phyloP scores from a whole-genome alignment of 495 filamentous ascomycete genomes.

The Podospora pseudocomata region DNA sequence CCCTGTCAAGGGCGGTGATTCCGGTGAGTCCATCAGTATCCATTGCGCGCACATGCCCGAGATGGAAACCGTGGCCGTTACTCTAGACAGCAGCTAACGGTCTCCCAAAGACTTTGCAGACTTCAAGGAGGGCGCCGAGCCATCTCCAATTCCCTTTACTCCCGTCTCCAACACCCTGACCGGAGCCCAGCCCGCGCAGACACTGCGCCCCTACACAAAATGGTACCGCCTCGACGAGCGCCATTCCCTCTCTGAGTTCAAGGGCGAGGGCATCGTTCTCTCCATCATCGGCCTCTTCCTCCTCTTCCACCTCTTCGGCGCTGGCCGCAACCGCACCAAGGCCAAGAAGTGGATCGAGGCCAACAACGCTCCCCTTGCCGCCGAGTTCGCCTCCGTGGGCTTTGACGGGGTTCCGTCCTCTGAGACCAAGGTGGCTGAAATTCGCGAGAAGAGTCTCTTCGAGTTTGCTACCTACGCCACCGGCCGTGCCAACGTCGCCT shows the following conservation, averaged over 20 bases:
- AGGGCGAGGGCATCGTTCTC: slow-evolving; percentile 78
- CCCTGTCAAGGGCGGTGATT: slow-evolving; percentile 46
- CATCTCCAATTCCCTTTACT: slow-evolving; percentile 47
- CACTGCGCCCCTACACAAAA: slow-evolving; percentile 68
- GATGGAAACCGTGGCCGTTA: not conserved
- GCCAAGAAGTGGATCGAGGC: slow-evolving; percentile 76
- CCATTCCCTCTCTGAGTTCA: slow-evolving; percentile 73
- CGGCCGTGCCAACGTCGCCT: slow-evolving; percentile 89
- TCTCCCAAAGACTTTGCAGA: slow-evolving; percentile 68
- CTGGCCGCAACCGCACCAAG: slow-evolving; percentile 71
- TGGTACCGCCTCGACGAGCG: slow-evolving; percentile 98
- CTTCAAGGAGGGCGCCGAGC: slow-evolving; percentile 65
- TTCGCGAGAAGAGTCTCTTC: slow-evolving; percentile 79
- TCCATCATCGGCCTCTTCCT: slow-evolving; percentile 69
- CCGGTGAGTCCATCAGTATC: slow-evolving; percentile 49
- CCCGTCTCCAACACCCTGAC: slow-evolving; percentile 31
- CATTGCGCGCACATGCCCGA: not conserved
- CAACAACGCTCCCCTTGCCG: slow-evolving; percentile 63
- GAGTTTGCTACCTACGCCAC: slow-evolving; percentile 90
- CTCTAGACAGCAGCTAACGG: slow-evolving; percentile 10
- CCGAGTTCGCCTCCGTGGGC: slow-evolving; percentile 88
- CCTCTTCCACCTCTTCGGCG: slow-evolving; percentile 77
- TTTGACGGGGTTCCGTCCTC: slow-evolving; percentile 52
- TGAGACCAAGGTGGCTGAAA: slow-evolving; percentile 39
- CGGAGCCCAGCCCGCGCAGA: slow-evolving; percentile 48